Conservation (phyloP, 371 early-diverging fungal species). For the Sporodiniella umbellata region DNA sequence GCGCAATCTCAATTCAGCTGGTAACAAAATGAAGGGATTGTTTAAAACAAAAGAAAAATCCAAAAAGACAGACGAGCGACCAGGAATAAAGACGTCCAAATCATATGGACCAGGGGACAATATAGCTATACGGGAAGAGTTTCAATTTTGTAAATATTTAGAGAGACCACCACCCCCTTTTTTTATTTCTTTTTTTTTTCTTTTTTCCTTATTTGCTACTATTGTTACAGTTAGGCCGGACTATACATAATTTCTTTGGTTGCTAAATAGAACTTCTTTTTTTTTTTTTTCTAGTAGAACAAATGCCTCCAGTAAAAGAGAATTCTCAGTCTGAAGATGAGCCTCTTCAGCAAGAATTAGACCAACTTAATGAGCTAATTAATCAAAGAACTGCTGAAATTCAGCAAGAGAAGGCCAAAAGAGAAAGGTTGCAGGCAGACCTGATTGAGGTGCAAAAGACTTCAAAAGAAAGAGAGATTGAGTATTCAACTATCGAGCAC, state of each 20-base stretch:
- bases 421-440: conserved; percentile 27
- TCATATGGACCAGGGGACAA: conserved; percentile 16
- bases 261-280: background rate
- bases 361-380: conserved; percentile 34
- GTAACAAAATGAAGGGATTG: conserved; percentile 25
- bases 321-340: background rate
- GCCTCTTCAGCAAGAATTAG: conserved; percentile 28
- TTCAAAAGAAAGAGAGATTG: conserved; percentile 39
- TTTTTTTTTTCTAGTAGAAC: background rate
- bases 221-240: too few relatives aligned
- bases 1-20: conserved; percentile 24
- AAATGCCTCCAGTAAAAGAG: background rate
- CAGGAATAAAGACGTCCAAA: conserved; percentile 15
- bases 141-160: conserved; percentile 9
- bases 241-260: too few relatives aligned
- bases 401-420: conserved; percentile 27
- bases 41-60: conserved; percentile 18
- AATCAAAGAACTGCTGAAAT: conserved; percentile 25
- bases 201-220: background rate
- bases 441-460: conserved; percentile 31
- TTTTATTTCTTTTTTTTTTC: conserved; percentile 1
- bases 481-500: conserved; percentile 46
- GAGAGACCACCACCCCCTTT: background rate
- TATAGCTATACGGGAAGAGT: conserved; percentile 1
- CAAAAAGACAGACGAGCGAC: conserved; percentile 2